Percentiles rank a stretch among this genome's conserved stretches.
These are phyloP conservation scores for Blakeslea trispora DNA, from an alignment of 371 early-diverging fungal species.

Conservation along the genomic window DNA sequence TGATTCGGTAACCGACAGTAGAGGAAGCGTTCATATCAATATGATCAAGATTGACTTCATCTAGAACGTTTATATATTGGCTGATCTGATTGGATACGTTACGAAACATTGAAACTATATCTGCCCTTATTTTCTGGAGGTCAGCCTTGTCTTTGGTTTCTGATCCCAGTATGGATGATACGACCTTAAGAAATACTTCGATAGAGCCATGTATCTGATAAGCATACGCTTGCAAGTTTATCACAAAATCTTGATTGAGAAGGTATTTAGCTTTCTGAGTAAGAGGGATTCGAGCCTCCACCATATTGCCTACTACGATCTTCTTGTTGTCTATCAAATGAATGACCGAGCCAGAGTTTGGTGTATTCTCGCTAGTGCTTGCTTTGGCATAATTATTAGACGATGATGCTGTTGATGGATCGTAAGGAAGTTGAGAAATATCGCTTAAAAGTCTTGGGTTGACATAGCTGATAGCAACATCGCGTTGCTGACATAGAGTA, in stretches of 20 bases:
- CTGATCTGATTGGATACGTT: constrained; percentile 38
- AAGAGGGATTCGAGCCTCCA: constrained; percentile 8
- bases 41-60: constrained; percentile 31
- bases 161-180: constrained; percentile 3
- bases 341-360: too few species aligned
- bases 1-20: constrained; percentile 47
- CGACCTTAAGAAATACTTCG: constrained; percentile 20
- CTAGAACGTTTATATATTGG: constrained; percentile 35
- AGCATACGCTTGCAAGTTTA: constrained; percentile 37
- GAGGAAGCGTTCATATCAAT: constrained; percentile 28
- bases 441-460: constrained; percentile 35
- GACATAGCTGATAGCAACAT: constrained; percentile 56
- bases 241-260: constrained; percentile 35
- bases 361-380: neutral
- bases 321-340: neutral
- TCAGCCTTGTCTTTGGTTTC: neutral
- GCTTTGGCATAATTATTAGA: neutral
- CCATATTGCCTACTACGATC: neutral
- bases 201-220: constrained; percentile 39
- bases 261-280: constrained; percentile 20
- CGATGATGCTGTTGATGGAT: constrained; percentile 3
- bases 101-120: constrained; percentile 45
- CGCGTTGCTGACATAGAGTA: constrained; percentile 67
- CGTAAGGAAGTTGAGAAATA: constrained; percentile 15
- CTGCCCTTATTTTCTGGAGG: constrained; percentile 10